Base-by-base conservation (phyloP, 1,284 basidiomycete species). In the Mrakiaceae sp. region DNA sequence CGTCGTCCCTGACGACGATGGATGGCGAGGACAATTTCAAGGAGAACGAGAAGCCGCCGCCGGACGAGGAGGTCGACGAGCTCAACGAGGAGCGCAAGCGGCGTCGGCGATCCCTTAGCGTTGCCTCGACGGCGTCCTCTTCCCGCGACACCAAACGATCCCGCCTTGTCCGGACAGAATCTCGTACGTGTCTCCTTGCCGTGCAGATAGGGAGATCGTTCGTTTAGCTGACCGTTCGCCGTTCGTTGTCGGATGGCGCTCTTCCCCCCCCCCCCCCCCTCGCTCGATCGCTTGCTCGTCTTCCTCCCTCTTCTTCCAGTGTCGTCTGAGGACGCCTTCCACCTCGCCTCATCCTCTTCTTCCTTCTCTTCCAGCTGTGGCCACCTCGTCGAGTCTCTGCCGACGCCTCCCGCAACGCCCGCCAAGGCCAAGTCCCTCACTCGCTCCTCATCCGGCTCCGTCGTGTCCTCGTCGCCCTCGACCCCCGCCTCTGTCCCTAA, bases 11-110 rank as follows among this genome's bases (percentile, higher is more conserved):
- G 39, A 50, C 40, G n/a, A 11, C 16, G 39, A 3, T 7, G 9
- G 49, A 40, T 7, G 42, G 60, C 2, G 60, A 44, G 44, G 51
- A 40, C 14, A 39, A 16, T 44, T 46, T 42, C 42, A 53, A 39
- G 52, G 52, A 44, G 44, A 61, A 54, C 16, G 57, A 58, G 46
- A 58, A 58, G 8, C 43, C 49, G n/a, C 46, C 57, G 44, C 57
- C 57, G 2, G 57, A 58, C 46, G 16, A 47, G 43, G 49, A 27
- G 57, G 57, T 47, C 53, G 43, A 43, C 40, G 56, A 58, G 56
- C 44, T n/a, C n/a, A 44, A 40, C n/a, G 55, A 11, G 27, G 57
- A 46, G 14, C 27, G 27, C 27, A 27, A 27, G 27, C 27, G 43
- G 27, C 7, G 44, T 14, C 46, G 60, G 44, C 11, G 16, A 52